Evolutionary conservation across 1,284 basidiomycete genomes (phyloP).

Genomic region (Malassezia cuniculi): DNA sequence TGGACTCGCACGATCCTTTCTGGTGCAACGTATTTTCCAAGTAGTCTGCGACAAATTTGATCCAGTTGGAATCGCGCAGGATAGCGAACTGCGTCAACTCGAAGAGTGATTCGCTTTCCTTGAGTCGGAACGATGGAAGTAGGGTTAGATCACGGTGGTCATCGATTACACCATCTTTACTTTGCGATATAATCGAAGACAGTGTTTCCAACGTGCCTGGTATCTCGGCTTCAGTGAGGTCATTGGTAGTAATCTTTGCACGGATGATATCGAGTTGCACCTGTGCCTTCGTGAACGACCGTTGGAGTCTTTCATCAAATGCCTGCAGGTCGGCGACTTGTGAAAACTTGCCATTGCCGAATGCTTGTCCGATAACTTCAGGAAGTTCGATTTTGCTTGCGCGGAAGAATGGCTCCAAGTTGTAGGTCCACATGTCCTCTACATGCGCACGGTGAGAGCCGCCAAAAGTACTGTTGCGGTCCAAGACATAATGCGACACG

Average conservation of each 20-base stretch:
- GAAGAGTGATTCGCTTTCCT: too few relatives aligned
- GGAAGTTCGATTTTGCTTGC: slow-evolving; percentile 5
- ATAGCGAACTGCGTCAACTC: too few relatives aligned
- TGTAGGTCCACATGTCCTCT: neutral
- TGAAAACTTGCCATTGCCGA: slow-evolving; percentile 11
- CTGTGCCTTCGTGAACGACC: neutral
- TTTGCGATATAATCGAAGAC: too few relatives aligned
- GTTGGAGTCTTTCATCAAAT: slow-evolving; percentile 4
- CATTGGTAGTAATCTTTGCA: slow-evolving; percentile 3
- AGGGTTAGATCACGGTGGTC: too few relatives aligned
- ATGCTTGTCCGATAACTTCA: slow-evolving; percentile 6
- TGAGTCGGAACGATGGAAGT: too few relatives aligned
- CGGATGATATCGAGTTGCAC: slow-evolving; percentile 7
- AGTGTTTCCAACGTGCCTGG: too few relatives aligned
- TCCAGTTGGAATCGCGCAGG: too few relatives aligned
- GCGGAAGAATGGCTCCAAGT: slow-evolving; percentile 5
- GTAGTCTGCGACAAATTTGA: too few relatives aligned
- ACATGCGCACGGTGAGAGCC: slow-evolving; percentile 1
- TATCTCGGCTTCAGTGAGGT: slow-evolving; percentile 1
- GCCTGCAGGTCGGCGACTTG: slow-evolving; percentile 8
- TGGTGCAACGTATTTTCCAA: too few relatives aligned
- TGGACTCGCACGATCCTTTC: too few relatives aligned
- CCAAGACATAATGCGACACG: slow-evolving; percentile 4
- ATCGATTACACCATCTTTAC: too few relatives aligned
- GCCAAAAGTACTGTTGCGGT: slow-evolving; percentile 10